Evolutionary conservation across 495 filamentous ascomycete species (phyloP).

Genomic region (Venustampulla echinocandica): DNA sequence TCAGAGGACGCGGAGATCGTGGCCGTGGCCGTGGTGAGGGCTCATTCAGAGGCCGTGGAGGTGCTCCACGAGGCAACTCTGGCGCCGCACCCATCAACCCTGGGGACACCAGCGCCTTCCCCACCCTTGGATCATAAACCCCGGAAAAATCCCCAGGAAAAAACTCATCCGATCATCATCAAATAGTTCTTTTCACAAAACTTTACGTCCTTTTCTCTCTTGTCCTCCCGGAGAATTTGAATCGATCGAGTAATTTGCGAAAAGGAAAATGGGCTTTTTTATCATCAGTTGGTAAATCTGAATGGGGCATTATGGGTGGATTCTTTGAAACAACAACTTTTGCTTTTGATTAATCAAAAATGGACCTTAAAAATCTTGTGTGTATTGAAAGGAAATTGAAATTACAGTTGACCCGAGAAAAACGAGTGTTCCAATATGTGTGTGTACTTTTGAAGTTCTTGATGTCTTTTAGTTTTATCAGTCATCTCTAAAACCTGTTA

Average conservation of each 20-base stretch:
- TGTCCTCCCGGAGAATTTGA: not conserved
- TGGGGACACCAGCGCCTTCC: conserved; percentile 61
- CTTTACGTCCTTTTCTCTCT: conserved; percentile 1
- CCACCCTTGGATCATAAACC: conserved; percentile 52
- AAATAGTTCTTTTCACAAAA: conserved; percentile 4
- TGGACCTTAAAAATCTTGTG: too few relatives aligned
- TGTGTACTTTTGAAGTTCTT: conserved; percentile 9
- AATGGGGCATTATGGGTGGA: too few relatives aligned
- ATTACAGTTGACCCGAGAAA: not conserved
- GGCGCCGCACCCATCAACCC: conserved; percentile 44
- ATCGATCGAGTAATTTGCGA: conserved; percentile 15
- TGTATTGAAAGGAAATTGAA: not conserved
- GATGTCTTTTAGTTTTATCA: conserved; percentile 7
- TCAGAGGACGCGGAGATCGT: conserved; percentile 22
- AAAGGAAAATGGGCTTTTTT: conserved; percentile 6
- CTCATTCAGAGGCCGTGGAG: conserved; percentile 30
- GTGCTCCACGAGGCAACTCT: conserved; percentile 21
- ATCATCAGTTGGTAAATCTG: not conserved
- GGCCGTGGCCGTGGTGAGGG: conserved; percentile 31
- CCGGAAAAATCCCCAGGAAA: not conserved
- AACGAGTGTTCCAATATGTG: not conserved
- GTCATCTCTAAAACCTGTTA: too few relatives aligned
- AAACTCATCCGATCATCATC: conserved; percentile 4
- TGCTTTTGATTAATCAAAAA: too few relatives aligned
- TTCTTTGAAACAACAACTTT: conserved; percentile 4